Evolutionary conservation across 169 alveolate species (phyloP).

Genomic region (Eimeria sp.): DNA sequence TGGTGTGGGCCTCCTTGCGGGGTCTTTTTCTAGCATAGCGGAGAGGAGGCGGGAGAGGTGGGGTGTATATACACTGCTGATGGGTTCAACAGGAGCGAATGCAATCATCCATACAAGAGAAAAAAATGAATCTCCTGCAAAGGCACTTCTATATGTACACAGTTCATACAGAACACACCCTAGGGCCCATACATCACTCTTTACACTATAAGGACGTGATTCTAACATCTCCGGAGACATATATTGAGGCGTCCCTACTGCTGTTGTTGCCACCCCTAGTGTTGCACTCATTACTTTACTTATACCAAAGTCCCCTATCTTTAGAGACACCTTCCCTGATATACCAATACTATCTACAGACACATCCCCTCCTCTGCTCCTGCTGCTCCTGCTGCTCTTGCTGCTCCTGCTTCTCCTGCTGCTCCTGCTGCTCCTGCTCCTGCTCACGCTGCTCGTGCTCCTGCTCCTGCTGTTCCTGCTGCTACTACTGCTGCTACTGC

Average conservation of each 20-base stretch:
- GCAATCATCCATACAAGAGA: constrained; percentile 93
- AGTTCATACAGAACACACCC: constrained; percentile 95
- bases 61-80: constrained; percentile 78
- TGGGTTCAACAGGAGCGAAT: constrained; percentile 89
- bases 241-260: constrained; percentile 99
- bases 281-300: constrained; percentile 93
- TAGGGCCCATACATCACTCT: constrained; percentile 99
- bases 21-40: constrained; percentile 71
- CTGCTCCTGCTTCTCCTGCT: background rate
- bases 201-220: constrained; percentile 97
- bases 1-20: constrained; percentile 55
- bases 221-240: constrained; percentile 99
- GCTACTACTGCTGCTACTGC: background rate
- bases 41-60: constrained; percentile 15
- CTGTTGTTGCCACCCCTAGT: constrained; percentile 92
- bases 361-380: too few species aligned
- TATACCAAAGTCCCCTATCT: constrained; percentile 97
- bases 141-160: constrained; percentile 93
- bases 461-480: background rate
- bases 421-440: background rate
- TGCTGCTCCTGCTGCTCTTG: too few species aligned
- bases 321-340: constrained; percentile 74
- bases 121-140: constrained; percentile 90
- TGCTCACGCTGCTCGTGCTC: background rate
- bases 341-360: background rate